Conservation (phyloP, 371 early-diverging fungal genomes). For the Lichtheimia ornata region DNA sequence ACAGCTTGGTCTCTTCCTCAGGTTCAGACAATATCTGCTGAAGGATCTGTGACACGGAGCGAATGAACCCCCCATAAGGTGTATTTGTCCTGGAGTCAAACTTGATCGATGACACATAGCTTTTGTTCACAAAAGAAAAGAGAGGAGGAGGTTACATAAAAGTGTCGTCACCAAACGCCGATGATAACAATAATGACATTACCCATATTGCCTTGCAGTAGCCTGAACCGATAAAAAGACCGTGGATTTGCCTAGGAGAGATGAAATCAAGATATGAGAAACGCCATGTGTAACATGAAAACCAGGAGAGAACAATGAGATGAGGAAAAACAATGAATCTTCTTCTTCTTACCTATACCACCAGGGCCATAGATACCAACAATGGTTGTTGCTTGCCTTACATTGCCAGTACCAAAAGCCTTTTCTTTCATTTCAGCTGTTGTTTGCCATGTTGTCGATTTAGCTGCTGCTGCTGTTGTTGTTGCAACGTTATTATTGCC, state of each 20-base stretch:
- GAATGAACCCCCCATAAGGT: slow-evolving; percentile 42
- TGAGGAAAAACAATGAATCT: too few species aligned
- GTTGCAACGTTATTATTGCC: too few species aligned
- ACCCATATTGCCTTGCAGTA: slow-evolving; percentile 44
- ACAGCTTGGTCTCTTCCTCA: slow-evolving; percentile 35
- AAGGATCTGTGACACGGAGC: slow-evolving; percentile 43
- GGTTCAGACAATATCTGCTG: slow-evolving; percentile 49
- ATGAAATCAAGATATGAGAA: not conserved
- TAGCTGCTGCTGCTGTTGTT: too few species aligned
- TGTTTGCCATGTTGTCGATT: too few species aligned
- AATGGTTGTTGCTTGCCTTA: slow-evolving; percentile 22
- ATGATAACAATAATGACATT: slow-evolving; percentile 4
- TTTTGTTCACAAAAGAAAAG: not conserved
- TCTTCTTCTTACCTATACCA: slow-evolving; percentile 19
- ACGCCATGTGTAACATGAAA: not conserved
- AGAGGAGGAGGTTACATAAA: too few species aligned
- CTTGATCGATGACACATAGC: slow-evolving; percentile 44
- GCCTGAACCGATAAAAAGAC: slow-evolving; percentile 35
- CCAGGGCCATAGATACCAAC: slow-evolving; percentile 37
- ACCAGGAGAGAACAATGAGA: not conserved
- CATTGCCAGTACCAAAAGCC: not conserved
- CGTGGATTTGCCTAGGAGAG: slow-evolving; percentile 43
- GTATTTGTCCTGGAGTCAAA: slow-evolving; percentile 41
- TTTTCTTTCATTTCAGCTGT: too few species aligned
- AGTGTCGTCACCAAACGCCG: too few species aligned